Percentiles rank a stretch among this genome's conserved stretches.
phyloP scores from a whole-genome alignment of 139 green algal species.

The Picochlorum sp. region DNA sequence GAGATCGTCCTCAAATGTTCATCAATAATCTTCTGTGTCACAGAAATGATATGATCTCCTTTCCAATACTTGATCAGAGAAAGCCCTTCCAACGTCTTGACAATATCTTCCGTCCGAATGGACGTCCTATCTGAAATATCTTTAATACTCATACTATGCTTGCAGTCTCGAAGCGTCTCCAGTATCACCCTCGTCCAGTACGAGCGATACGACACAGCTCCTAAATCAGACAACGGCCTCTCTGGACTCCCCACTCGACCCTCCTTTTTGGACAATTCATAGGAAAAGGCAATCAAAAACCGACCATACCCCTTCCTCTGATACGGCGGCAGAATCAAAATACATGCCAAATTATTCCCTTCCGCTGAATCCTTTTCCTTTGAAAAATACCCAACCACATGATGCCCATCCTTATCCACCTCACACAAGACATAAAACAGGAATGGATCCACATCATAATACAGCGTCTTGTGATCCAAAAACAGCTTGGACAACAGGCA shows the following conservation, averaged over 20 bases:
- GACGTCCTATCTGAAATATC: conserved; percentile 81
- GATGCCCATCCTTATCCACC: conserved; percentile 80
- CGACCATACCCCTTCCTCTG: conserved; percentile 98
- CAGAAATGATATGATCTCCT: conserved; percentile 59
- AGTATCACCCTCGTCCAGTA: conserved; percentile 96
- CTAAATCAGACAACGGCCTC: conserved; percentile 93
- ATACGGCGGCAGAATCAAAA: conserved; percentile 94
- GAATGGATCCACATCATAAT: conserved; percentile 99
- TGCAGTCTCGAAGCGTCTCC: conserved; percentile 65
- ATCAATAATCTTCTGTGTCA: conserved; percentile 49
- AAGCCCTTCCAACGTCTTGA: conserved; percentile 77
- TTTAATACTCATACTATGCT: conserved; percentile 77
- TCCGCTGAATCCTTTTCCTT: conserved; percentile 84
- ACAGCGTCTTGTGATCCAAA: conserved; percentile 99
- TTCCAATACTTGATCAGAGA: conserved; percentile 80
- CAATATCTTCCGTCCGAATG: conserved; percentile 92
- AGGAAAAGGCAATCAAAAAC: conserved; percentile 96
- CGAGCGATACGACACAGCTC: conserved; percentile 81
- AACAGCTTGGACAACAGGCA: conserved; percentile 99
- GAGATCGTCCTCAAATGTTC: conserved; percentile 28
- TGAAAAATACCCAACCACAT: conserved; percentile 91
- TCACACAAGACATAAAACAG: conserved; percentile 99
- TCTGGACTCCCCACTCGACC: conserved; percentile 81
- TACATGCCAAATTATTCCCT: conserved; percentile 99
- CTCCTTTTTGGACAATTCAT: conserved; percentile 97